Percentiles rank a stretch among this genome's conserved stretches.
phyloP scores from a whole-genome alignment of 2,329 filamentous ascomycete genomes.

The Fusarium clavum region DNA sequence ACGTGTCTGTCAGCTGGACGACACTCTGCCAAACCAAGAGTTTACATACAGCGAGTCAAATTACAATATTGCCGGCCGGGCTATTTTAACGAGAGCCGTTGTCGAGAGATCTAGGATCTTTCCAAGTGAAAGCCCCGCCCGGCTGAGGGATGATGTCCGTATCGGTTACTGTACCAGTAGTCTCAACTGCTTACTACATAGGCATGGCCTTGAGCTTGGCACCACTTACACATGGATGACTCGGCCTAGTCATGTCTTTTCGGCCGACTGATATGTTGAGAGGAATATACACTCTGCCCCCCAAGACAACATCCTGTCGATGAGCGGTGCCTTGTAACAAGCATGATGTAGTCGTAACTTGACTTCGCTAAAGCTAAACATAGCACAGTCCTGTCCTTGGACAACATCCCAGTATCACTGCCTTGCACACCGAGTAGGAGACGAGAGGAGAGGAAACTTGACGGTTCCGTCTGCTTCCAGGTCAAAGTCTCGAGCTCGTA shows the following conservation, averaged over 20 bases:
- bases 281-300: slow-evolving; percentile 29
- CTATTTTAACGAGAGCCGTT: slow-evolving; percentile 14
- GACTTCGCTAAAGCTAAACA: slow-evolving; percentile 9
- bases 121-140: slow-evolving; percentile 35
- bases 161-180: slow-evolving; percentile 24
- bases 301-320: slow-evolving; percentile 20
- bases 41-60: slow-evolving; percentile 25
- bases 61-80: slow-evolving; percentile 26
- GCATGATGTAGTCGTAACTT: slow-evolving; percentile 17
- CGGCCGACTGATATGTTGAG: slow-evolving; percentile 40
- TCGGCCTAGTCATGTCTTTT: slow-evolving; percentile 41
- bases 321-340: slow-evolving; percentile 28
- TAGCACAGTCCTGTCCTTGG: slow-evolving; percentile 15
- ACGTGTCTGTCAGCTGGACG: slow-evolving; percentile 28
- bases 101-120: slow-evolving; percentile 21
- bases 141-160: slow-evolving; percentile 27
- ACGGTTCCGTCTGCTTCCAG: slow-evolving; percentile 10
- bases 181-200: slow-evolving; percentile 22
- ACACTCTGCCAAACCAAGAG: slow-evolving; percentile 9
- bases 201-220: slow-evolving; percentile 35
- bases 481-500: slow-evolving; percentile 32
- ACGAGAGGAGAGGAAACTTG: slow-evolving; percentile 16
- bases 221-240: slow-evolving; percentile 27
- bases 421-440: slow-evolving; percentile 23
- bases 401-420: not conserved